phyloP scores from a whole-genome alignment of 441 rosid genomes.

The Pelargonium australe region DNA sequence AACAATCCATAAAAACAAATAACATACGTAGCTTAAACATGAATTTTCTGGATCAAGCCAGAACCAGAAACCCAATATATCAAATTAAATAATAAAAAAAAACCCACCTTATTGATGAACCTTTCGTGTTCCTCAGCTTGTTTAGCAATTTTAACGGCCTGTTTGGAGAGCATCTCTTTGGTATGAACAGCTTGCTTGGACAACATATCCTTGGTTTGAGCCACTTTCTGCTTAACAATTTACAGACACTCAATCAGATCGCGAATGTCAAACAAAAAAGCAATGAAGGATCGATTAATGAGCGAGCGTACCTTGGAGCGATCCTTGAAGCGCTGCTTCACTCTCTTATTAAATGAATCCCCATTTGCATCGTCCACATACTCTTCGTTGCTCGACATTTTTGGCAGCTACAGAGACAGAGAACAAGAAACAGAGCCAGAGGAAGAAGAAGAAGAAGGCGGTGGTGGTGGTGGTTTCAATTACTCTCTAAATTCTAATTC shows the following conservation, averaged over 20 bases:
- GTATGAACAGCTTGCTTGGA: slow-evolving; percentile 77
- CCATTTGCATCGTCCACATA: slow-evolving; percentile 37
- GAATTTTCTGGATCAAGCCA: neutral
- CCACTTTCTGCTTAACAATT: slow-evolving; percentile 48
- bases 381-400: slow-evolving; percentile 47
- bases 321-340: slow-evolving; percentile 48
- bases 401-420: neutral
- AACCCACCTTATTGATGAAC: slow-evolving; percentile 58
- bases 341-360: slow-evolving; percentile 32
- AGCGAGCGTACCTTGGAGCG: slow-evolving; percentile 49
- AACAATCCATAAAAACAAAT: neutral
- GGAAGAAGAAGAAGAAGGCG: neutral
- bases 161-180: slow-evolving; percentile 72
- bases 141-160: slow-evolving; percentile 86
- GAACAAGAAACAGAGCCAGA: neutral
- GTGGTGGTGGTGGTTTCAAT: too few species aligned
- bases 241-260: slow-evolving; percentile 12
- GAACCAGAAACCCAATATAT: neutral
- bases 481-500: too few species aligned
- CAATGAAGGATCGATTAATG: too few species aligned
- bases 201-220: slow-evolving; percentile 64
- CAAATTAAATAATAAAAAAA: too few species aligned
- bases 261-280: too few species aligned
- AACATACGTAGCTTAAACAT: neutral
- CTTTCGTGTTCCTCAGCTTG: slow-evolving; percentile 90